Percentiles rank a stretch among this genome's conserved stretches.
phyloP scores from a whole-genome alignment of 1,284 basidiomycete genomes.

The Termitomyces sp. region DNA sequence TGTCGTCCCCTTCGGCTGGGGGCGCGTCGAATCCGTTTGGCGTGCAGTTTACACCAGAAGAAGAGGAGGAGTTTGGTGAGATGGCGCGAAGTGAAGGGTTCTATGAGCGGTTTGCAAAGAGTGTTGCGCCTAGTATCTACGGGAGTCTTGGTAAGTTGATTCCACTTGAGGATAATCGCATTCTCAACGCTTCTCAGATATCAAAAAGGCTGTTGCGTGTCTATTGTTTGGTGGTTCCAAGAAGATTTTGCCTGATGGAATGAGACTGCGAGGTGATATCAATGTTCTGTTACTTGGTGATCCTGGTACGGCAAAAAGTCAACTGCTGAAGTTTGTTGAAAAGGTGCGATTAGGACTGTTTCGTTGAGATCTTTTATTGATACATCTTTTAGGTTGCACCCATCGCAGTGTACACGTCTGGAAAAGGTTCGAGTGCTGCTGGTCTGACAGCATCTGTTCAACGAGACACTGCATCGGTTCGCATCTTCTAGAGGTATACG shows the following conservation, averaged over 20 bases:
- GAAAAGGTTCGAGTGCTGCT: conserved; percentile 96
- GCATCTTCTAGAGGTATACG: conserved; percentile 24
- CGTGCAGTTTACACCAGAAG: conserved; percentile 86
- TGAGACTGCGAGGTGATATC: conserved; percentile 96
- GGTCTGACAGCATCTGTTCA: conserved; percentile 98
- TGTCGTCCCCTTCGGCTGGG: conserved; percentile 71
- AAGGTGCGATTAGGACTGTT: conserved; percentile 51
- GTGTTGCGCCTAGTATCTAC: conserved; percentile 96
- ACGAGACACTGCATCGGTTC: conserved; percentile 83
- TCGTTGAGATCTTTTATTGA: neutral
- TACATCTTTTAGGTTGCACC: conserved; percentile 72
- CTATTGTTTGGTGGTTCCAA: conserved; percentile 97
- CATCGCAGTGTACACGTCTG: conserved; percentile 97
- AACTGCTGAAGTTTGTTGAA: conserved; percentile 97
- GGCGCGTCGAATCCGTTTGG: conserved; percentile 75
- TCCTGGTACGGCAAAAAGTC: conserved; percentile 97
- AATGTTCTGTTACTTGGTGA: conserved; percentile 96
- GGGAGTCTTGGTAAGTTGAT: conserved; percentile 75
- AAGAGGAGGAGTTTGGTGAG: conserved; percentile 93
- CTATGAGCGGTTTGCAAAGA: conserved; percentile 91
- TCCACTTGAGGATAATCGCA: neutral
- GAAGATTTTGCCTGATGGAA: conserved; percentile 95
- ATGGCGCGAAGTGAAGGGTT: conserved; percentile 88
- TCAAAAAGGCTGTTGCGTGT: conserved; percentile 97
- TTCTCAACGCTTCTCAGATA: conserved; percentile 53